Base-by-base conservation (phyloP, 306 rosid species). In the Malus fusca region DNA sequence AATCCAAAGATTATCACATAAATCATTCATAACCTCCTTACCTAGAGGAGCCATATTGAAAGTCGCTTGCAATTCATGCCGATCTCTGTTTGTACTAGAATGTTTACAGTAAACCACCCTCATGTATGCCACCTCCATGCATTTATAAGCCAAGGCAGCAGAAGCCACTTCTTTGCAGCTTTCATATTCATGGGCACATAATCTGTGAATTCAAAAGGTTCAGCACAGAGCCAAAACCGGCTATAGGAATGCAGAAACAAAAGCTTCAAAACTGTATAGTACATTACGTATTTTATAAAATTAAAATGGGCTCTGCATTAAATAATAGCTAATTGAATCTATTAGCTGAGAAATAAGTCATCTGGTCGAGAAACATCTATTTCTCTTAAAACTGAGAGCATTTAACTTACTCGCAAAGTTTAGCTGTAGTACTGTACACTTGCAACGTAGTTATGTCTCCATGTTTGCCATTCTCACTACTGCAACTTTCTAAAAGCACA, bases 101-200 rank as follows among this genome's bases (percentile, higher is more conserved):
- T 79, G 66, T 86, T 86, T 91, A 81, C 85, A 86, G 82, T 74
- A 87, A 63, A 90, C 87, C 52, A 89, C 82, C 85, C 91, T 87
- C 93, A 89, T 83, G 84, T 82, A 87, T 68, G 96, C 87, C 80
- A 91, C 96, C 86, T 90, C 97, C 88, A 91, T 77, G 88, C 98
- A 93, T 88, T 93, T 93, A 84, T 84, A 93, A 25, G 93, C 97
- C 93, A 93, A 86, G 76, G 97, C 83, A 77, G 98, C 97, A 31
- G 88, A 79, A 33, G 91, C 96, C 90, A 86, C 87, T 87, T 93
- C 98, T 72, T 76, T 78, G 59, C 82, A 77, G 43, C 69, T 74
- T 84, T 91, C 93, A 62, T 84, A 93, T 85, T 83, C 93, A 74
- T 62, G 83, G 71, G 91, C 97, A 87, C 97, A 93, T 64, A 81